phyloP scores from a whole-genome alignment of 2,329 filamentous ascomycete genomes.

The Alternaria sp. region DNA sequence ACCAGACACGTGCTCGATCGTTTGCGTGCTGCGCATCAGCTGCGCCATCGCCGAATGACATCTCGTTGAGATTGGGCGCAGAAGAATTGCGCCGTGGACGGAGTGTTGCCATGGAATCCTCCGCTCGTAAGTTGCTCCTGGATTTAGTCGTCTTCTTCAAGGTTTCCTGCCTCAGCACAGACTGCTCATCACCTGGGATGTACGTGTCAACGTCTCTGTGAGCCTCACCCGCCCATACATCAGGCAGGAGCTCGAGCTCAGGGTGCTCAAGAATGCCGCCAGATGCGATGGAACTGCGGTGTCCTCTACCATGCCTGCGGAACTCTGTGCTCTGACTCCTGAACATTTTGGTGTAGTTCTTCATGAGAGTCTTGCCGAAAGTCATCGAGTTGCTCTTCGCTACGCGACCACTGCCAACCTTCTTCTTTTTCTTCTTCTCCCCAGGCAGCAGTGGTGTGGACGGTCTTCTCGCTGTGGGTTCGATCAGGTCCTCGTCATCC shows the following conservation, averaged over 20 bases:
- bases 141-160: conserved; percentile 11
- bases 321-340: conserved; percentile 48
- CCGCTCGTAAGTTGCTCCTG: conserved; percentile 18
- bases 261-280: conserved; percentile 54
- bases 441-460: conserved; percentile 27
- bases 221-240: conserved; percentile 35
- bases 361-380: conserved; percentile 49
- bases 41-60: conserved; percentile 17
- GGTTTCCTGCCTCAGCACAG: background rate
- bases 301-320: conserved; percentile 50
- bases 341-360: conserved; percentile 55
- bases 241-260: conserved; percentile 55
- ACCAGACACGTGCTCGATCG: conserved; percentile 42
- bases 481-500: conserved; percentile 33
- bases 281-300: conserved; percentile 52
- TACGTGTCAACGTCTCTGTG: background rate
- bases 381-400: conserved; percentile 62
- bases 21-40: conserved; percentile 8
- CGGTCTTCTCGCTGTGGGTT: conserved; percentile 29
- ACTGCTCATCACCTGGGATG: background rate
- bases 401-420: conserved; percentile 69
- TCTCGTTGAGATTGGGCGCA: conserved; percentile 24
- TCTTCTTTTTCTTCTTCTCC: conserved; percentile 56
- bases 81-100: conserved; percentile 32
- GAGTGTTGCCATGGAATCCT: conserved; percentile 33